These are phyloP conservation scores for Candida endomychidarum DNA, from an alignment of 805 yeast species.

Conservation along the genomic window DNA sequence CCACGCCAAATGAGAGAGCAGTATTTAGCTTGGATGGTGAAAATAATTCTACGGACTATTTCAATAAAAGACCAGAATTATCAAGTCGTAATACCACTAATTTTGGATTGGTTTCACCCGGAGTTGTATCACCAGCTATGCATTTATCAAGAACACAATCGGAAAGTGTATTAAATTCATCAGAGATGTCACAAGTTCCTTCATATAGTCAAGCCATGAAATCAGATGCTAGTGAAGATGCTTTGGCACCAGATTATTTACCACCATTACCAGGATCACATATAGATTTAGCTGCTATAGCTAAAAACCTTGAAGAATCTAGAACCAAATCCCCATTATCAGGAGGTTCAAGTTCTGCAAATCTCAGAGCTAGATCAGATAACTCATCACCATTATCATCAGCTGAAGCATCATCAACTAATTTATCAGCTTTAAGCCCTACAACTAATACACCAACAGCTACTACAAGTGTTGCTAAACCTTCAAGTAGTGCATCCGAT, in stretches of 20 bases:
- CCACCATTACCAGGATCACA: slow-evolving; percentile 48
- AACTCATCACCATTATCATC: slow-evolving; percentile 16
- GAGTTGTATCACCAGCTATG: slow-evolving; percentile 50
- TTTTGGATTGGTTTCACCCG: slow-evolving; percentile 32
- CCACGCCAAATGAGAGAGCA: slow-evolving; percentile 27
- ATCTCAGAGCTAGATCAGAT: background rate
- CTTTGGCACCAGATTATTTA: slow-evolving; percentile 71
- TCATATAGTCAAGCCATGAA: slow-evolving; percentile 79
- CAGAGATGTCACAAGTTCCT: slow-evolving; percentile 66
- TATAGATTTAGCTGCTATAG: slow-evolving; percentile 31
- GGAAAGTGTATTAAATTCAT: slow-evolving; percentile 22
- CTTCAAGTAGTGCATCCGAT: slow-evolving; percentile 32
- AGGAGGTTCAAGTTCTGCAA: slow-evolving; percentile 19
- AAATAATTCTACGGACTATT: slow-evolving; percentile 30
- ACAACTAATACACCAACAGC: slow-evolving; percentile 10
- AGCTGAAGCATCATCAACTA: slow-evolving; percentile 33
- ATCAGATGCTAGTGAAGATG: slow-evolving; percentile 41
- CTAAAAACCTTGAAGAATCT: slow-evolving; percentile 27
- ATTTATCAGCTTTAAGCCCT: slow-evolving; percentile 18
- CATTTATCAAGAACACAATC: slow-evolving; percentile 64
- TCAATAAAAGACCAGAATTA: slow-evolving; percentile 21
- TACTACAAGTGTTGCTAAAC: slow-evolving; percentile 18
- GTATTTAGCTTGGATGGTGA: slow-evolving; percentile 37
- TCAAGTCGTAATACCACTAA: slow-evolving; percentile 5
- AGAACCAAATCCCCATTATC: slow-evolving; percentile 15